phyloP scores from a whole-genome alignment of 495 filamentous ascomycete genomes.

The Friedmanniomyces endolithicus region DNA sequence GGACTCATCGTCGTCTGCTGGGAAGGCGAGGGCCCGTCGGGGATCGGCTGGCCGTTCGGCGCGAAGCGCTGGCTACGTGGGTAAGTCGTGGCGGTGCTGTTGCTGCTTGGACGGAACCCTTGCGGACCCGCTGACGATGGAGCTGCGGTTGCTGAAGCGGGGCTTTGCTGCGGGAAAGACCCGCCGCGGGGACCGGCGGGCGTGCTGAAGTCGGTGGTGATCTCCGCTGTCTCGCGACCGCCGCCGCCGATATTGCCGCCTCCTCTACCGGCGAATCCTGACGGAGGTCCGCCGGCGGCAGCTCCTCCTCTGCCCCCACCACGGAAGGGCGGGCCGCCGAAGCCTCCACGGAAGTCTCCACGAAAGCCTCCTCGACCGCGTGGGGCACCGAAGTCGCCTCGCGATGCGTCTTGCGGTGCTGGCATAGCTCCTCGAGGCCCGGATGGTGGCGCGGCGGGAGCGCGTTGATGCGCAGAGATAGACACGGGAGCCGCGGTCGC shows the following conservation, averaged over 20 bases:
- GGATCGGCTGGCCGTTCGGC: constrained; percentile 16
- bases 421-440: constrained; percentile 3
- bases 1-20: background rate
- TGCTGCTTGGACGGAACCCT: constrained; percentile 37
- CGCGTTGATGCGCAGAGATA: constrained; percentile 13
- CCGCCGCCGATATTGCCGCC: background rate
- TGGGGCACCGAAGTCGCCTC: constrained; percentile 9
- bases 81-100: constrained; percentile 37
- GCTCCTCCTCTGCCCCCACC: constrained; percentile 6
- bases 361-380: constrained; percentile 2
- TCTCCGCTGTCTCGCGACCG: background rate
- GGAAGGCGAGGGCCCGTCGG: constrained; percentile 5
- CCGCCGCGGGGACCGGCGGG: constrained; percentile 13
- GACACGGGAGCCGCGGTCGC: constrained; percentile 10
- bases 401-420: background rate
- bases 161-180: constrained; percentile 17
- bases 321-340: constrained; percentile 9
- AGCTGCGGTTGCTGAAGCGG: constrained; percentile 9
- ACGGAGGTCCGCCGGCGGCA: background rate
- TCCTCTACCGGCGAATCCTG: constrained; percentile 1
- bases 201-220: background rate
- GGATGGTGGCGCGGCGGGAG: constrained; percentile 10
- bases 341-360: constrained; percentile 8
- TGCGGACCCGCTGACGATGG: constrained; percentile 7
- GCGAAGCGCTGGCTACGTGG: constrained; percentile 40